These are phyloP conservation scores for Rugonectria rugulosa DNA, from an alignment of 2,329 filamentous ascomycete species.

Conservation along the genomic window DNA sequence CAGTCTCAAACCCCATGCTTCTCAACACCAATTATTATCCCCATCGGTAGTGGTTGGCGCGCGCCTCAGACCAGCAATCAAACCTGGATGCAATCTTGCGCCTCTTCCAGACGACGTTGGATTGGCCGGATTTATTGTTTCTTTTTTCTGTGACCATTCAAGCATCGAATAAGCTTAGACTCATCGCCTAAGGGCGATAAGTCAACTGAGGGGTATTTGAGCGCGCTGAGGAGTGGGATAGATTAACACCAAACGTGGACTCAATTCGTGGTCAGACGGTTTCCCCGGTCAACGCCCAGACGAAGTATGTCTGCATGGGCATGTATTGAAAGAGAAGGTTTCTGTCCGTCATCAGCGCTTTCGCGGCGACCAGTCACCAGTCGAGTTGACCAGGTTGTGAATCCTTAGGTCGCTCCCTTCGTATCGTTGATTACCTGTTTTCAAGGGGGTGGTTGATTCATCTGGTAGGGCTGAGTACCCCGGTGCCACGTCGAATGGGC, in stretches of 20 bases:
- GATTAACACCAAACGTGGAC: no score
- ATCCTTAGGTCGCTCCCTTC: background rate
- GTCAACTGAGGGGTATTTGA: no score
- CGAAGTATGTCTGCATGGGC: background rate
- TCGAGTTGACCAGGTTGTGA: constrained; percentile 1
- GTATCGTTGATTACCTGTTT: no score
- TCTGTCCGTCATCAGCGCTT: background rate
- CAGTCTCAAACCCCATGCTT: constrained; percentile 4
- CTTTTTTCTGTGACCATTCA: no score
- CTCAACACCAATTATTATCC: constrained; percentile 1
- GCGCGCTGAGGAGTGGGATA: no score
- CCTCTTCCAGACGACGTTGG: no score
- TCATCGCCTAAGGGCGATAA: no score
- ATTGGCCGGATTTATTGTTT: no score
- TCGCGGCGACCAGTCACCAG: constrained; percentile 3
- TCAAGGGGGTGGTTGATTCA: constrained; percentile 4
- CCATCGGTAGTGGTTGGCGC: no score
- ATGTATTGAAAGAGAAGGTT: constrained; percentile 2
- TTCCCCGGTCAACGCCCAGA: constrained; percentile 8
- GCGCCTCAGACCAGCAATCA: background rate
- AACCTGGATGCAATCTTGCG: no score
- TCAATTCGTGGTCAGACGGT: constrained; percentile 23
- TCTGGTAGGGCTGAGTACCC: constrained; percentile 38
- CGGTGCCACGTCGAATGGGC: constrained; percentile 35
- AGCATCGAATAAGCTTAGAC: no score